Evolutionary conservation across 441 rosid genomes (phyloP).

Genomic region (Eruca vesicaria): DNA sequence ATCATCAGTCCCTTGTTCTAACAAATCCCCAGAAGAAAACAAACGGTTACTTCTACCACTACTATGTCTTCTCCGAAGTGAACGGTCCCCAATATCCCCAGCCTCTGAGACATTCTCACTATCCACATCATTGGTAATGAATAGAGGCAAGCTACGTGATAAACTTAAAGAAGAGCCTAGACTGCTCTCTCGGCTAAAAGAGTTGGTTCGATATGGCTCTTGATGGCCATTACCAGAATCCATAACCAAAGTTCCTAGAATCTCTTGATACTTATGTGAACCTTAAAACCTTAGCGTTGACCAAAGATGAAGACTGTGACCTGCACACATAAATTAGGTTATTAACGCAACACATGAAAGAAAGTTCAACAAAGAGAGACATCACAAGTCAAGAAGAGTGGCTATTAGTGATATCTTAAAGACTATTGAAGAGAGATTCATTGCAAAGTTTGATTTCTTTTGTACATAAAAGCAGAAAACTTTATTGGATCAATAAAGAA

Average conservation of each 20-base stretch:
- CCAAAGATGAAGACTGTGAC: slow-evolving; percentile 4
- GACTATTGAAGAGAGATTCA: too few species aligned
- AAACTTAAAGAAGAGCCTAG: neutral
- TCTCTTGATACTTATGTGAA: neutral
- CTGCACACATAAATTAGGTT: neutral
- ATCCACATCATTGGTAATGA: slow-evolving; percentile 46
- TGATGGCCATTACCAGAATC: slow-evolving; percentile 33
- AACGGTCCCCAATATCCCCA: slow-evolving; percentile 75
- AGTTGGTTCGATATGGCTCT: slow-evolving; percentile 35
- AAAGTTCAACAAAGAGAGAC: too few species aligned
- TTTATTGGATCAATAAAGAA: too few species aligned
- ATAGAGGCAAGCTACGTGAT: neutral
- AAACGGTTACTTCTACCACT: slow-evolving; percentile 45
- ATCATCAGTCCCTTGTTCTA: slow-evolving; percentile 32
- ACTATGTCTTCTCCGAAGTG: slow-evolving; percentile 50
- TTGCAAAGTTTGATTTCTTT: neutral
- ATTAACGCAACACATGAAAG: neutral
- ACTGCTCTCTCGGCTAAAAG: slow-evolving; percentile 35
- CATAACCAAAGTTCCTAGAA: slow-evolving; percentile 35
- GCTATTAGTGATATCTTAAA: neutral
- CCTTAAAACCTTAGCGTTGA: neutral
- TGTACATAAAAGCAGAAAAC: neutral
- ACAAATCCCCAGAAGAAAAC: slow-evolving; percentile 39
- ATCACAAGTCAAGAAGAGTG: neutral
- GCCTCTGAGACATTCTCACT: slow-evolving; percentile 46